A percentile compares a stretch with the other conserved stretches of the same genome.
These are phyloP conservation scores for Populus pruinosa DNA, from an alignment of 345 rosid genomes.

Conservation along the genomic window DNA sequence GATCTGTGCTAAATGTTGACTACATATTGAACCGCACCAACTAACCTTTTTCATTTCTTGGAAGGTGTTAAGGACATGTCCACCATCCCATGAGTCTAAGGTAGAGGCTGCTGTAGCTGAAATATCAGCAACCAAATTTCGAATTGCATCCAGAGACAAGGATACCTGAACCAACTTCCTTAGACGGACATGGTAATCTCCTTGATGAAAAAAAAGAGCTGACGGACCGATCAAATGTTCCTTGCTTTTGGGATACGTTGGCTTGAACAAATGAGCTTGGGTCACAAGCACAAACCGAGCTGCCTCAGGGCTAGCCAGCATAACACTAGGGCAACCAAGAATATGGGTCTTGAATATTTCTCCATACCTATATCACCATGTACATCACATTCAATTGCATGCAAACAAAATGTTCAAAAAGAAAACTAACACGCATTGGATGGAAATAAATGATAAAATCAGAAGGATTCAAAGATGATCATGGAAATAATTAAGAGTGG, in stretches of 20 bases:
- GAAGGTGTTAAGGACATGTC: conserved; percentile 58
- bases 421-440: too few species aligned
- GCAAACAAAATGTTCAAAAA: background rate
- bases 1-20: background rate
- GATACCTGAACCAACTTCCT: conserved; percentile 65
- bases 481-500: background rate
- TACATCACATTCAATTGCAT: background rate
- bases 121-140: conserved; percentile 54
- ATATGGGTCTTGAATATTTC: conserved; percentile 90
- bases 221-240: conserved; percentile 78
- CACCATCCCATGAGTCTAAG: conserved; percentile 50
- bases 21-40: background rate
- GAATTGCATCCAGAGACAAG: conserved; percentile 50
- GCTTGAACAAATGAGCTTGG: conserved; percentile 73
- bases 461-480: background rate
- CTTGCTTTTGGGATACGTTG: conserved; percentile 90
- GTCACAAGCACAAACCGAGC: conserved; percentile 68
- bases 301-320: conserved; percentile 92
- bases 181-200: conserved; percentile 65
- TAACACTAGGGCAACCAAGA: conserved; percentile 86
- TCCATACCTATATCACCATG: conserved; percentile 50
- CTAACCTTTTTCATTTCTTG: conserved; percentile 80
- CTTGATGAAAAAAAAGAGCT: conserved; percentile 85
- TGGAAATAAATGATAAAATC: too few species aligned
- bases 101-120: conserved; percentile 50